Evolutionary conservation across 139 green algal genomes (phyloP), one percentile per base, ranked within the genome.

Genomic region (Chlorella sp.): DNA sequence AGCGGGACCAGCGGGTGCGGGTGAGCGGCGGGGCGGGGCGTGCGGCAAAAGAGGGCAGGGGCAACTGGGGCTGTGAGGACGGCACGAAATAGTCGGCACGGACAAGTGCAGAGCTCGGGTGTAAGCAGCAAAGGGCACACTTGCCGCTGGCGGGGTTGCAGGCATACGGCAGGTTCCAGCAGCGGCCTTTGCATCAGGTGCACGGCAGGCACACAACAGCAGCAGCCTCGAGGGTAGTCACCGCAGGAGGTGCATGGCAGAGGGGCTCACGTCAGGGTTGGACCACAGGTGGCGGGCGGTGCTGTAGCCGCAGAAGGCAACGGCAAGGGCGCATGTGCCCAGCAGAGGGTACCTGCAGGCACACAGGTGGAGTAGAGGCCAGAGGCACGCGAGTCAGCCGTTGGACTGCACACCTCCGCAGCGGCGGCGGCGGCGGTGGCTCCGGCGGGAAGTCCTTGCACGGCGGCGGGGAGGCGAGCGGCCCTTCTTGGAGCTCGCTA

Each of bases 251-350:
- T 39, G 18, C 39, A 21, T 0, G 4, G 40, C 40, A 21, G 48
- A 53, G 34, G 53, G 24, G 40, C 81, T 71, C 81, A 83, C 86
- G 40, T 89, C 85, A 30, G 85, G 85, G 71, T 89, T 89, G 30
- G 48, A 84, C 42, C 42, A 83, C 22, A 89, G n/a, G 78, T 90
- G 57, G 60, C 57, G 57, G 53, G 5, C 19, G 18, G 28, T 48
- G 16, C 37, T 69, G 86, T 90, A 90, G n/a, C 3, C n/a, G 48
- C 60, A 28, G 22, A 64, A 37, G 32, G 0, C 48, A 14, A 89
- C 26, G 4, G 42, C 86, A 0, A 53, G 26, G 32, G 19, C 71
- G 21, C 81, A 48, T 14, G 61, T 34, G 14, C 3, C 26, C 14
- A 86, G 39, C 36, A 90, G 53, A 36, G 86, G 76, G 68, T 66